phyloP scores from a whole-genome alignment of 1,284 basidiomycete genomes.

The Sanghuangporus weigelae region DNA sequence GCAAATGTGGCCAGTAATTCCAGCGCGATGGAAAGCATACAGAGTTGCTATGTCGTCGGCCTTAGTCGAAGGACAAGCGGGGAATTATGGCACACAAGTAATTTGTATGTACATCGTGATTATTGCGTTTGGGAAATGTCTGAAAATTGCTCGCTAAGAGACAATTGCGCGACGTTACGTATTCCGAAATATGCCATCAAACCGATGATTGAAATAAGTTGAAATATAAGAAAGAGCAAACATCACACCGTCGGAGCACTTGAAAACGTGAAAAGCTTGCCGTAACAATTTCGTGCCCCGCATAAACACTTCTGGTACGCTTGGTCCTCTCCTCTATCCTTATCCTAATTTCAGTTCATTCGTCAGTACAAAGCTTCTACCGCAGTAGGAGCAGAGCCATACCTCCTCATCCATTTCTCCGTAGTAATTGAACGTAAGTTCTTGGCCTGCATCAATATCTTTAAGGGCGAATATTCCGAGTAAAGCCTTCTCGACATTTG shows the following conservation, averaged over 20 bases:
- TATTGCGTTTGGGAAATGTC: no score
- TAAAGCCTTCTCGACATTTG: conserved; percentile 52
- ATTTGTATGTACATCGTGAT: no score
- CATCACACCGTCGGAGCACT: neutral
- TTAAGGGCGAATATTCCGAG: conserved; percentile 67
- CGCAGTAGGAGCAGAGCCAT: neutral
- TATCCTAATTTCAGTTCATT: neutral
- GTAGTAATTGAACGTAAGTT: conserved; percentile 79
- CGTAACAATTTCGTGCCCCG: conserved; percentile 43
- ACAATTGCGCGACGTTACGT: no score
- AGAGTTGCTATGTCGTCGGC: no score
- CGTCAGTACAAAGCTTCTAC: neutral
- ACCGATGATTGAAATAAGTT: neutral
- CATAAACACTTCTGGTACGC: conserved; percentile 50
- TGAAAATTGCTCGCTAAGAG: no score
- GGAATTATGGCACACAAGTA: no score
- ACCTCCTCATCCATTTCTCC: conserved; percentile 41
- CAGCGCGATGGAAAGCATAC: no score
- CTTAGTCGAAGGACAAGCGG: no score
- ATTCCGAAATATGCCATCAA: neutral
- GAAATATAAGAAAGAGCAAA: neutral
- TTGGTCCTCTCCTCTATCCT: conserved; percentile 29
- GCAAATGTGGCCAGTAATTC: no score
- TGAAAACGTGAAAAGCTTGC: conserved; percentile 20
- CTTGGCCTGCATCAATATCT: conserved; percentile 63